These are phyloP conservation scores for Physcomitrium patens DNA, from an alignment of 225 moss, liverwort and hornwort genomes.

Conservation along the genomic window DNA sequence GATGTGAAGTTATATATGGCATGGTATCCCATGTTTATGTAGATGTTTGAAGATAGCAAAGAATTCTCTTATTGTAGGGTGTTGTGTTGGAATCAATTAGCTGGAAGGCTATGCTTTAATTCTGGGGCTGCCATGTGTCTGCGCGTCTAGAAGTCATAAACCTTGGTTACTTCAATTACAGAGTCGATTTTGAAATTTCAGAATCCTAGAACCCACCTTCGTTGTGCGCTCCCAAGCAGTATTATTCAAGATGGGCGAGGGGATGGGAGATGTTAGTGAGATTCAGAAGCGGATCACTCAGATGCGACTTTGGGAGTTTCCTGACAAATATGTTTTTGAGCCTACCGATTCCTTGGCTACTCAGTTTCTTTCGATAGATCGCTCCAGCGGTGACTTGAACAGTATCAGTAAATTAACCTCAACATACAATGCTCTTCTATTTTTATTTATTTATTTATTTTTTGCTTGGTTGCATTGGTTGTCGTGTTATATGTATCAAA, in stretches of 20 bases:
- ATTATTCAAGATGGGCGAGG: constrained; percentile 47
- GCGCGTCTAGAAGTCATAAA: too few relatives aligned
- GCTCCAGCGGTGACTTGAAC: constrained; percentile 73
- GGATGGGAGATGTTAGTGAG: constrained; percentile 86
- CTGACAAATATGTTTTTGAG: constrained; percentile 81
- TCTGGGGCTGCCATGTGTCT: too few relatives aligned
- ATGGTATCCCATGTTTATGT: too few relatives aligned
- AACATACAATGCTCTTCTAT: background rate
- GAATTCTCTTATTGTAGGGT: too few relatives aligned
- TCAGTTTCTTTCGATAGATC: constrained; percentile 74
- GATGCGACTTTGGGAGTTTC: constrained; percentile 92
- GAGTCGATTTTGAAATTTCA: background rate
- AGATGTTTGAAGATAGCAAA: too few relatives aligned
- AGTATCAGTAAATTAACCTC: constrained; percentile 58
- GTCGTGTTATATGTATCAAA: background rate
- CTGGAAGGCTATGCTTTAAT: too few relatives aligned
- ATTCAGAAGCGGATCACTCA: constrained; percentile 73
- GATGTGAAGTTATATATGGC: too few relatives aligned
- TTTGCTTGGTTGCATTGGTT: background rate
- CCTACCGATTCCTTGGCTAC: constrained; percentile 75
- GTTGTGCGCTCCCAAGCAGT: constrained; percentile 19
- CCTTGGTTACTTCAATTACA: too few relatives aligned
- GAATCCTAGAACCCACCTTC: background rate
- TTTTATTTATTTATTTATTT: background rate
- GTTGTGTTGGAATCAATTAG: too few relatives aligned